Evolutionary conservation across 345 rosid genomes (phyloP), one percentile per base, ranked within the genome.

Genomic region (Dipteronia dyeriana): DNA sequence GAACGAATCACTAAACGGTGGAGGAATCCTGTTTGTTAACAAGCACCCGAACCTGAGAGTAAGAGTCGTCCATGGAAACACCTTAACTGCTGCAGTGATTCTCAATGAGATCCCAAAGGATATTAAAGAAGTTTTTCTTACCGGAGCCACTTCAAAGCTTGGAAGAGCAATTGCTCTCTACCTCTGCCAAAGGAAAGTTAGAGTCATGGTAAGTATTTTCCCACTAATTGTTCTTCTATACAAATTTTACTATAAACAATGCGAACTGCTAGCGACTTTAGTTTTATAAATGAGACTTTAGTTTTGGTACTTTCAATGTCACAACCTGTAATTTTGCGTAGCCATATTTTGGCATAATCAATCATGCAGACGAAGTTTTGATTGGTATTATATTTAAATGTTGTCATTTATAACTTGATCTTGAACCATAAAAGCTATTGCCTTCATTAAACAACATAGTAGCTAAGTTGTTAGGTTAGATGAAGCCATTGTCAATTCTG

Each of bases 141-240:
- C 98, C 0, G 99, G 99, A 73, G 98, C 98, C 51, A 97, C 99
- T 86, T 97, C 98, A 72, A 97, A 97, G 85, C 96, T 97, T 12
- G 99, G 99, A 56, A 82, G 99, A 85, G 99, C 98, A 38, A 91
- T 97, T 70, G 97, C 98, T 14, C 98, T 97, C 38, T 90, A 97
- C 76, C 99, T 97, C 19, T 92, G 97, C 84, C 89, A 80, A 45
- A 89, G 80, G 77, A 88, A 86, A 86, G 91, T 94, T 0, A 84
- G 96, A 80, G 97, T 97, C 71, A 93, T 94, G 20, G 99, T 97
- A 86, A 87, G 95, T 83, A 13, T 34, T 70, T 9, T 29, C 14
- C 43, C 12, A 9, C 51, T 34, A 34, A 34, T 34, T 34, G 38
- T 34, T 34, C 7, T 34, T 34, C 38, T 34, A 34, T 34, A 34